A percentile compares a stretch with the other conserved stretches of the same genome.
These are phyloP conservation scores for Sapria himalayana DNA, from an alignment of 345 rosid genomes.

Conservation along the genomic window DNA sequence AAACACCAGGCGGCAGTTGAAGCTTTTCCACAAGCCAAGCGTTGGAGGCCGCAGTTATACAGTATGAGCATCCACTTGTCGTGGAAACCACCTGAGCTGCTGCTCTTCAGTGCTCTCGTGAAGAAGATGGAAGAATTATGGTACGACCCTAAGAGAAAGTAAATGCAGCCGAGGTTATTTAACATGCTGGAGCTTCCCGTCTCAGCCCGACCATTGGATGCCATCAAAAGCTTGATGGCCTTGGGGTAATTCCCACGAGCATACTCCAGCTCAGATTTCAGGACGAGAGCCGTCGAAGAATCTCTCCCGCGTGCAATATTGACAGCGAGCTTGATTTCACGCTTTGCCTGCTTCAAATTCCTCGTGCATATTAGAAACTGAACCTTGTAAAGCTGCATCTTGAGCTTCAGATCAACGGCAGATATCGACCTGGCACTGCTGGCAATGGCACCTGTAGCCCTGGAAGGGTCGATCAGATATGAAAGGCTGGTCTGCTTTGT, in stretches of 20 bases:
- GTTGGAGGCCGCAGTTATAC: conserved; percentile 71
- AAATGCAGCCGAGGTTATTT: conserved; percentile 87
- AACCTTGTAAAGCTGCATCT: conserved; percentile 90
- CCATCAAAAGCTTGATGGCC: conserved; percentile 82
- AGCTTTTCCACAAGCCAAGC: conserved; percentile 77
- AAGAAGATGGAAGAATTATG: conserved; percentile 46
- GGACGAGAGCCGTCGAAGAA: conserved; percentile 65
- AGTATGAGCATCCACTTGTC: conserved; percentile 62
- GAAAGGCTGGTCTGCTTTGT: conserved; percentile 30
- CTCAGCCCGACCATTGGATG: conserved; percentile 48
- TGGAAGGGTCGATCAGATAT: conserved; percentile 33
- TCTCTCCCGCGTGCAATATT: conserved; percentile 77
- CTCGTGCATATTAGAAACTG: conserved; percentile 67
- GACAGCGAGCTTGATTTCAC: conserved; percentile 91
- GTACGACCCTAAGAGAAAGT: conserved; percentile 52
- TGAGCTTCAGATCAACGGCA: conserved; percentile 61
- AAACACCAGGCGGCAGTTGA: conserved; percentile 74
- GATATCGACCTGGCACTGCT: conserved; percentile 32
- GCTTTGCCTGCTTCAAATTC: conserved; percentile 83
- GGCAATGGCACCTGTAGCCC: conserved; percentile 30
- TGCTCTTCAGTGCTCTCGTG: conserved; percentile 48
- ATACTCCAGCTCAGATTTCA: conserved; percentile 94
- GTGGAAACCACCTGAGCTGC: conserved; percentile 57
- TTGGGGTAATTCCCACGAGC: conserved; percentile 86
- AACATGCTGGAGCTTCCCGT: conserved; percentile 55